Evolutionary conservation across 106 monocot species (phyloP), one percentile per base, ranked within the genome.

Genomic region (Allium cepa): DNA sequence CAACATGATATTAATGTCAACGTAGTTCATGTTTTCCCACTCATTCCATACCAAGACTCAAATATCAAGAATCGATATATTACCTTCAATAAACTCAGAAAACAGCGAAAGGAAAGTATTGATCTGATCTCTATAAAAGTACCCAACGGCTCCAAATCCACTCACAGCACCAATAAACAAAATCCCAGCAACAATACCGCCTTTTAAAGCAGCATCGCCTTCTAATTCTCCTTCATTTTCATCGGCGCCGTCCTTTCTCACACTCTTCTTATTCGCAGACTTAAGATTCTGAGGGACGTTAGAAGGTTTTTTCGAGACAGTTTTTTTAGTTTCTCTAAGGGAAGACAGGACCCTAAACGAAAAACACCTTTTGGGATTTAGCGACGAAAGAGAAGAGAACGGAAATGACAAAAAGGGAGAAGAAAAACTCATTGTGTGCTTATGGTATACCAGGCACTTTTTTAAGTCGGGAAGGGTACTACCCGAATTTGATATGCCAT

Each of bases 71-170:
- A 68, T 22, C 22, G 1, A 22, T 22, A 22, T 22, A 50, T 46
- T 75, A 96, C 96, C 91, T 52, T 97, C 92, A 52, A 97, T 97
- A 66, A 91, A 86, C 13, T 57, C 83, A 1, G 96, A 82, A 68
- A 97, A 92, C 71, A 92, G 88, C 2, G 84, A 92, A 48, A 97
- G 83, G 74, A 97, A 92, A 11, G 78, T 75, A 68, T 92, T 92
- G 62, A 97, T 79, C 81, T 97, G 96, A 47, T 97, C 96, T 80
- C 47, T 91, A 53, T 88, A 97, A 53, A 92, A 51, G 72, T 82
- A 97, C 17, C 96, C 91, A 8, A 78, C 88, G 0, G 84, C 46
- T 11, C 88, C 88, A 49, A 97, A 86, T 47, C 92, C 96, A 16
- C 96, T 92, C 10, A 92, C 80, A 13, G 92, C 71, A 3, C 86